Evolutionary conservation across 202 grass and related monocot genomes (phyloP), one percentile per base, ranked within the genome.

Genomic region (Saccharum hybrid): DNA sequence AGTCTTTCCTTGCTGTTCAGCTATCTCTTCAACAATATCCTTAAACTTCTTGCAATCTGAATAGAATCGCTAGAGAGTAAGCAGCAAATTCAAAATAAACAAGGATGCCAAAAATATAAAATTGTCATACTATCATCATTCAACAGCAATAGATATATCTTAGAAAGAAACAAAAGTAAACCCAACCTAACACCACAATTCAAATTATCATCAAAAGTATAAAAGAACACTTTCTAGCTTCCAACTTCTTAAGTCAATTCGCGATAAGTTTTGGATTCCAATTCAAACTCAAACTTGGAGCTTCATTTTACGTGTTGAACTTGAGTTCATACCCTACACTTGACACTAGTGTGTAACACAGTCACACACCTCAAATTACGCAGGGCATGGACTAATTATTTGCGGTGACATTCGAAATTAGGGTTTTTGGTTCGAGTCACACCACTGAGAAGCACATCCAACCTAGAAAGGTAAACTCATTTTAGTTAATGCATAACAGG

Each of bases 11-110:
- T 81, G 64, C 26, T 86, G 46, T 54, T 91, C 92, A 12, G 82
- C 89, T 36, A 94, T 90, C 60, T 90, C 84, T 41, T 91, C 92
- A 2, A 94, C 75, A 11, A 26, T 85, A 16, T 89, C 92, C 71
- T 63, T 94, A 43, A 94, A 94, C n/a, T 89, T 91, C 28, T 91
- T 94, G 51, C 92, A 94, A 38, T 91, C 92, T 94, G 81, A 75
- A 82, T 14, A 80, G 15, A 78, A 78, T 28, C 22, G 4, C 2
- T 13, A 70, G 38, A 28, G 7, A 67, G 18, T 79, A 79, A 42
- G 64, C 10, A 70, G 5, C 9, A 52, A 28, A 10, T 2, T 18
- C 49, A 63, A 7, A 81, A 69, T 57, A 45, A 80, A 80, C 5
- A 38, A 72, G 56, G 16, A 78, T 38, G 37, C 11, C 19, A 42